Percentiles rank a stretch among this genome's conserved stretches.
phyloP scores from a whole-genome alignment of 345 rosid genomes.

The Melastoma malabathricum region DNA sequence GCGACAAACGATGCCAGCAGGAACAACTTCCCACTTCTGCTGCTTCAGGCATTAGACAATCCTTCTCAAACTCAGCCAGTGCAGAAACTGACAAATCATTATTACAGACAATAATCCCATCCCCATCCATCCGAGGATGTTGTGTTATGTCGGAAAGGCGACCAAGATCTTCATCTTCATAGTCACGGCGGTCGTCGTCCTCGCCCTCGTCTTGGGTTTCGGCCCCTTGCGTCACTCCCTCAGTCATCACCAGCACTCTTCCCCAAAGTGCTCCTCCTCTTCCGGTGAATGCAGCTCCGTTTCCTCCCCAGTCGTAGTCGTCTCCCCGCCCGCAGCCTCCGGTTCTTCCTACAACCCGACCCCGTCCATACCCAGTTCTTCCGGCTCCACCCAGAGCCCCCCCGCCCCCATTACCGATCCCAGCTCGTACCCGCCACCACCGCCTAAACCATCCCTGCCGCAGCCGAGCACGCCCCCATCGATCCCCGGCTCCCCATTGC shows the following conservation, averaged over 20 bases:
- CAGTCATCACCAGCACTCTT: constrained; percentile 25
- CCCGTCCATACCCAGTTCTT: constrained; percentile 14
- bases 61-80: too few relatives aligned
- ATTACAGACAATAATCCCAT: too few relatives aligned
- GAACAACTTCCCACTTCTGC: neutral
- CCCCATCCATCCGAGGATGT: constrained; percentile 8
- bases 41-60: neutral
- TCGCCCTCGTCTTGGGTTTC: constrained; percentile 58
- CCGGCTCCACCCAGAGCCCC: constrained; percentile 10
- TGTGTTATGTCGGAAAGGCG: constrained; percentile 97
- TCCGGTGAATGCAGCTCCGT: constrained; percentile 18
- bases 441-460: neutral
- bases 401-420: constrained; percentile 1
- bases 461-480: constrained; percentile 15
- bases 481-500: constrained; percentile 15
- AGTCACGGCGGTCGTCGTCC: constrained; percentile 49
- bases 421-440: constrained; percentile 12
- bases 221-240: constrained; percentile 42
- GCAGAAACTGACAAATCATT: too few relatives aligned
- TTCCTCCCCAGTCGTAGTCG: constrained; percentile 19
- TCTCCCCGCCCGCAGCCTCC: constrained; percentile 19
- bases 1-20: neutral
- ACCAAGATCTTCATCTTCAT: constrained; percentile 98
- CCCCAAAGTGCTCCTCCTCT: constrained; percentile 45
- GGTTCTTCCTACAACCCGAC: constrained; percentile 18